These are phyloP conservation scores for Russula griseocarnosa DNA, from an alignment of 768 basidiomycete species.

Conservation along the genomic window DNA sequence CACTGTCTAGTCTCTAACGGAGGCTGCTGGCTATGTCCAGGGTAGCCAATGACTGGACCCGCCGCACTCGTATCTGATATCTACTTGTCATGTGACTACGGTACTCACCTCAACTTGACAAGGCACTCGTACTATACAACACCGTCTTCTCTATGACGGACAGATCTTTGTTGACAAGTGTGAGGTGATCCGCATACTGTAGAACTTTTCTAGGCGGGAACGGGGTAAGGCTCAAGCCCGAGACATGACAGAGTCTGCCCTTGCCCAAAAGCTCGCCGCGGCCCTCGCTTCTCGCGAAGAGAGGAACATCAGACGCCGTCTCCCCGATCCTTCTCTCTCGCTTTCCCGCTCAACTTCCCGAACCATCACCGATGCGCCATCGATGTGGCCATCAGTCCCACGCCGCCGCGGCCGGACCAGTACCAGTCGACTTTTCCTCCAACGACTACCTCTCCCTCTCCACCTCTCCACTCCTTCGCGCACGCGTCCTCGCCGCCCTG, in stretches of 20 bases:
- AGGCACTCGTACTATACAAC: too few relatives aligned
- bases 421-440: slow-evolving; percentile 53
- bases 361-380: not conserved
- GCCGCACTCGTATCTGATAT: too few relatives aligned
- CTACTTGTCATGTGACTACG: too few relatives aligned
- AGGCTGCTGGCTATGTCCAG: too few relatives aligned
- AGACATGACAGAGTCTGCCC: slow-evolving; percentile 23
- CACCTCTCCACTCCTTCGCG: not conserved
- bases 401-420: not conserved
- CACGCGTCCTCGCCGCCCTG: slow-evolving; percentile 43
- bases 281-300: slow-evolving; percentile 62
- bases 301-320: slow-evolving; percentile 63
- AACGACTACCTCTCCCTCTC: slow-evolving; percentile 92
- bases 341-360: not conserved
- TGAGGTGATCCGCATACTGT: too few relatives aligned
- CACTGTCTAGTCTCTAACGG: too few relatives aligned
- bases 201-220: too few relatives aligned
- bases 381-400: not conserved
- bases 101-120: too few relatives aligned
- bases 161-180: too few relatives aligned
- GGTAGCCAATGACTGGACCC: too few relatives aligned
- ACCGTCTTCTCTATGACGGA: too few relatives aligned
- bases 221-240: not conserved
- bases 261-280: slow-evolving; percentile 42
- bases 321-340: slow-evolving; percentile 48